Conservation (phyloP, 2,329 filamentous ascomycete species). For the Thielaviopsis musarum region DNA sequence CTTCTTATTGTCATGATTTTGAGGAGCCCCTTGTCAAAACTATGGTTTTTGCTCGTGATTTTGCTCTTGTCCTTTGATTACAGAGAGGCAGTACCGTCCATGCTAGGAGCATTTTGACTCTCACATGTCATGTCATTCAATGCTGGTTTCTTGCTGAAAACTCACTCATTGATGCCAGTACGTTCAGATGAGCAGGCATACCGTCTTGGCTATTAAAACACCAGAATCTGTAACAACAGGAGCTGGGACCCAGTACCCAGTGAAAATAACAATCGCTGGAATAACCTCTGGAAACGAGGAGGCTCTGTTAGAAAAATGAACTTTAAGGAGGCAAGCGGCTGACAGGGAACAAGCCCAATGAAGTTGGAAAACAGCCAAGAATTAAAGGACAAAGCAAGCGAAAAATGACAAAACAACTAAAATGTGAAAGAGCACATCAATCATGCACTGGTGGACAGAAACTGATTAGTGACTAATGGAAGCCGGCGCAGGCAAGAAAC, state of each 20-base stretch:
- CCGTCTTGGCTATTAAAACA: neutral
- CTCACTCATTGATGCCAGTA: neutral
- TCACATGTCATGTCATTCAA: too few species aligned
- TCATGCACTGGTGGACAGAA: too few species aligned
- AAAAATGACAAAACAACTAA: neutral
- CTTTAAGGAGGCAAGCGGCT: neutral
- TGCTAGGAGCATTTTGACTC: too few species aligned
- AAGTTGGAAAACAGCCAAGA: neutral
- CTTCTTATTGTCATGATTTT: too few species aligned
- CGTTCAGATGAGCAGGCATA: neutral
- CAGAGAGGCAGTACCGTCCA: too few species aligned
- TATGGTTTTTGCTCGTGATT: too few species aligned
- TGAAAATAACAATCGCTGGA: neutral
- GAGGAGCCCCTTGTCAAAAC: too few species aligned
- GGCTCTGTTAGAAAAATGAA: neutral
- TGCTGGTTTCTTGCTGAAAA: too few species aligned
- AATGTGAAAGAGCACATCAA: neutral
- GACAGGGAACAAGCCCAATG: neutral
- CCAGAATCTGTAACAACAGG: neutral
- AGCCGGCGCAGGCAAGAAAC: too few species aligned
- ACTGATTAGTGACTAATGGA: too few species aligned
- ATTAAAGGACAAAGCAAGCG: neutral
- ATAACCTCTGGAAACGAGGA: neutral
- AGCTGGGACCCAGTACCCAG: neutral
- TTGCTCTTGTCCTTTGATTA: too few species aligned